Base-by-base conservation (phyloP, 2,329 filamentous ascomycete genomes). In the Exophiala phaeomuriformis region DNA sequence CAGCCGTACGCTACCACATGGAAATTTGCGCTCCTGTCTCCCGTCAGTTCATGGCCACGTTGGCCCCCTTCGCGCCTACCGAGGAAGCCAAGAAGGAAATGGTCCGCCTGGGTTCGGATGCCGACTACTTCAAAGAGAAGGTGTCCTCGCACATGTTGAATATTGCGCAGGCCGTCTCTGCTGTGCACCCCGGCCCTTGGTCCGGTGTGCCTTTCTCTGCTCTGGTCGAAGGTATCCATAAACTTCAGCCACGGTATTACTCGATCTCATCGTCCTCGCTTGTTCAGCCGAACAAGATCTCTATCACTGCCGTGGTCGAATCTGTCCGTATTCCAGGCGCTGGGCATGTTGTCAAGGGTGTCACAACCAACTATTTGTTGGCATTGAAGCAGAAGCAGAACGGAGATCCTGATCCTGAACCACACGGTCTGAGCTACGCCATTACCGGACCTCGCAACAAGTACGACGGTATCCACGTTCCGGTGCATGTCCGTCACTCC, bases 321-420 rank as follows among this genome's bases (percentile, higher is more conserved):
- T 88, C 85, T 8, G 80, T 90, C 63, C 73, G 81, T 55, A 80
- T 95, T 60, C 84, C 89, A 19, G 87, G 87, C 61, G 84, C 88
- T 46, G 77, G 81, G 32, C 85, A 85, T 64, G 65, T 95, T 47
- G 87, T 98, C 72, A 90, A 90, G 68, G 93, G 94, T 68, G 91
- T 98, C 49, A 88, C 93, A 10, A 97, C 93, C 59, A 98, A 98
- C 75, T 98, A 97, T 66, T 82, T 98, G 19, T 74, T 96, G 54
- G 91, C 93, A 28, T 77, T 98, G 58, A 96, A 95, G 76, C 86
- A 96, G 71, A 96, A 95, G 80, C 93, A 98, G 70, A 88, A 96
- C 64, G 88, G 86, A 57, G 89, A 95, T 49, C 79, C 86, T 2
- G 77, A 84, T 63, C 89, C 90, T 32, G 85, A 89, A 67, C 83